Percentiles rank a stretch among this genome's conserved stretches.
phyloP scores from a whole-genome alignment of 2,329 filamentous ascomycete genomes.

The Onygena corvina region DNA sequence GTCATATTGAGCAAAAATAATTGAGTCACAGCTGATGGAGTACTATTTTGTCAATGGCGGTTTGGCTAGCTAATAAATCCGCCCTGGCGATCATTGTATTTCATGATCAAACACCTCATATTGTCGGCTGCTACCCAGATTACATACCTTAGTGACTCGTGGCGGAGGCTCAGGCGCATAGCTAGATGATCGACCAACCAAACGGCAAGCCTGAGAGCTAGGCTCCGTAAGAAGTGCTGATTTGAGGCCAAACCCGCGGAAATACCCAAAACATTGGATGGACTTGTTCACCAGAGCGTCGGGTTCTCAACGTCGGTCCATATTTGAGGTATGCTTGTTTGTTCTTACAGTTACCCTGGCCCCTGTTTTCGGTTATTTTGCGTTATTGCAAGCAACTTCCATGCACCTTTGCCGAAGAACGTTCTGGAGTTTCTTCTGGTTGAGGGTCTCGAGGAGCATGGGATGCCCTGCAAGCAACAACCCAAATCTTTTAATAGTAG shows the following conservation, averaged over 20 bases:
- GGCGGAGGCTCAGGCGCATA: neutral
- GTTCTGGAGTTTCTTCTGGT: neutral
- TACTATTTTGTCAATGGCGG: no score
- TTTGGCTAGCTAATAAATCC: no score
- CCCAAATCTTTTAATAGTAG: no score
- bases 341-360: neutral
- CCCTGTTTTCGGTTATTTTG: neutral
- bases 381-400: neutral
- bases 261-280: neutral
- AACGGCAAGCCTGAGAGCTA: neutral
- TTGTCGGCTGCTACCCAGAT: neutral
- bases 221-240: neutral
- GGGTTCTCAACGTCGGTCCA: neutral
- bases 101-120: neutral
- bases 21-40: no score
- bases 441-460: no score
- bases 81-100: neutral
- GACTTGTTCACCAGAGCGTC: neutral
- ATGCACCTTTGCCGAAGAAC: neutral
- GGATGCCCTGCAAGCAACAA: no score
- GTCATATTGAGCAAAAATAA: no score
- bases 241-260: constrained; percentile 1
- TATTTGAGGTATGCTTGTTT: neutral
- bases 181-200: constrained; percentile 1
- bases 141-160: neutral